Evolutionary conservation across 192 early-diverging fungal genomes (phyloP), one percentile per base, ranked within the genome.

Genomic region (Coemansia sp.): DNA sequence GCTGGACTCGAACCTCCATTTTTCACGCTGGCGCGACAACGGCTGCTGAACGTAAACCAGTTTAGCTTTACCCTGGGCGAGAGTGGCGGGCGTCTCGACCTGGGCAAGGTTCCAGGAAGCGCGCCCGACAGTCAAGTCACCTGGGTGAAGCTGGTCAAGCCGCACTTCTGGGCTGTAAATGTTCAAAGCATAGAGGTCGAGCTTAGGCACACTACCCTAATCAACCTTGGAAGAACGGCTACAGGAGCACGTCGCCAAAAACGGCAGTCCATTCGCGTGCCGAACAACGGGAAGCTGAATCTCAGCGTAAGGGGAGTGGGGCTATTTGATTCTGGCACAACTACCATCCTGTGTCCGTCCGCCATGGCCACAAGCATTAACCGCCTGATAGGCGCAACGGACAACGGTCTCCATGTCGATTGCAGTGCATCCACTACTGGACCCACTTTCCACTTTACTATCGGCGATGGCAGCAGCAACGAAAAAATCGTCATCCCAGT

Each of bases 291-390:
- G 15, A 35, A 40, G 27, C 33, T 69, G 2, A 38, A 38, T 9
- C 58, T 78, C 11, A 37, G 57, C 5, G 38, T 58, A 21, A 29
- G 43, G 0, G 67, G 70, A 0, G 27, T 65, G 19, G 76, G 67
- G 12, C 38, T 80, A 24, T 56, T 80, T 19, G 76, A 80, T 33
- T 74, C 76, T 2, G 76, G 76, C 0, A 80, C 76, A 22, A 74
- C 76, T 0, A 74, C 71, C 1, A 74, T 80, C 12, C 63, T 80
- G 3, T 74, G 70, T 17, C 70, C 70, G 8, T 39, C 67, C 2
- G 33, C 60, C 0, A 56, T 70, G 39, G 76, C 76, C 14, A 70
- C 65, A 19, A 56, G 54, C 12, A 80, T 80, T 3, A 80, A 80
- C 27, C 70, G 76, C n/a, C 55, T 74, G 1, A 72, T 80, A 38